phyloP scores from a whole-genome alignment of 2,329 filamentous ascomycete species.

The Aspergillus eucalypticola region DNA sequence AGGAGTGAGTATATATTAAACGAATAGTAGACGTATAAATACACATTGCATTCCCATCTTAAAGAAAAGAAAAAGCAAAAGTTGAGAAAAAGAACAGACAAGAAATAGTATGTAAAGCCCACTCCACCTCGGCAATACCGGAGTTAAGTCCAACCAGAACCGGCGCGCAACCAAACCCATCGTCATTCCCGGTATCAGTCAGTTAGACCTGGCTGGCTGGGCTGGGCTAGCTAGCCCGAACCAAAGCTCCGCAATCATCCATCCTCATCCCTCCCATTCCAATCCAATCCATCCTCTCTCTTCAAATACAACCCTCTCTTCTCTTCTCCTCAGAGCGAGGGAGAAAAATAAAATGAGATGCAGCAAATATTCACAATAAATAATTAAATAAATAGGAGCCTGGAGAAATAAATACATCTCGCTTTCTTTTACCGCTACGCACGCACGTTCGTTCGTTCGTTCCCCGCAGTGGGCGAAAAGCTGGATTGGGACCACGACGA shows the following conservation, averaged over 20 bases:
- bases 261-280: not conserved
- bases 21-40: no score
- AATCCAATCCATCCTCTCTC: not conserved
- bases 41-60: no score
- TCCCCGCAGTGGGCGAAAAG: conserved; percentile 13
- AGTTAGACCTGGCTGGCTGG: not conserved
- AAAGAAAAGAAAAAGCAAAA: no score
- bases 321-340: not conserved
- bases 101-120: no score
- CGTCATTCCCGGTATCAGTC: conserved; percentile 13
- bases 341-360: not conserved
- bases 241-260: not conserved
- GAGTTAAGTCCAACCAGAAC: conserved; percentile 12
- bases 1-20: not conserved
- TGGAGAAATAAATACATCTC: no score
- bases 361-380: not conserved
- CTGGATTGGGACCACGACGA: not conserved
- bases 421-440: no score
- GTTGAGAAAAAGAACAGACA: no score
- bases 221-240: not conserved
- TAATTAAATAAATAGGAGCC: not conserved
- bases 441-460: not conserved
- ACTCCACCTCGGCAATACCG: conserved; percentile 12
- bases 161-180: conserved; percentile 3
- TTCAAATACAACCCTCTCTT: no score